Conservation (phyloP, 306 rosid genomes). For the Castanospermum australe region DNA sequence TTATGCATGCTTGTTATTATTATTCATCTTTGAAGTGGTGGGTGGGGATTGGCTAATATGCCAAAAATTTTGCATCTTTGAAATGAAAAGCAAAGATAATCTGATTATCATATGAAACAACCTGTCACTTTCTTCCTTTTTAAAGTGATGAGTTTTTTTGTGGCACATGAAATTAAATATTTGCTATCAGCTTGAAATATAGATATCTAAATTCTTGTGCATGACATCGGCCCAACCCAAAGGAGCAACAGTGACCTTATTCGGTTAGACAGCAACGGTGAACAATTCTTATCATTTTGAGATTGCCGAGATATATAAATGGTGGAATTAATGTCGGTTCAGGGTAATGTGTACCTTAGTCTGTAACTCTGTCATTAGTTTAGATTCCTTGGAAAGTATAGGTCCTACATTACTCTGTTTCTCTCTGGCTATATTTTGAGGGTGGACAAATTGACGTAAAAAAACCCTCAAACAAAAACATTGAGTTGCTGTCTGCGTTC, state of each 20-base stretch:
- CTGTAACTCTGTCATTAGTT: background rate
- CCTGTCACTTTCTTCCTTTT: background rate
- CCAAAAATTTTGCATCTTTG: background rate
- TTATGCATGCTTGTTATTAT: slow-evolving; percentile 13
- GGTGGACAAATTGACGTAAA: background rate
- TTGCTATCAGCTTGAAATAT: background rate
- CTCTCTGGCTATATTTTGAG: background rate
- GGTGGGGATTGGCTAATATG: slow-evolving; percentile 5
- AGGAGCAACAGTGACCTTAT: background rate
- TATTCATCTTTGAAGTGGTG: background rate
- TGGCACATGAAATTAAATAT: background rate
- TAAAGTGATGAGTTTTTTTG: background rate
- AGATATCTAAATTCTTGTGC: background rate
- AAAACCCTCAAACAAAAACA: background rate
- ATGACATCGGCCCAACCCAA: background rate
- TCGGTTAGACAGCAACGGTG: background rate
- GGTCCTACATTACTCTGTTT: background rate
- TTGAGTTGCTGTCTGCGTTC: background rate
- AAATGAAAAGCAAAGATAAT: background rate
- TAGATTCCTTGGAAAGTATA: background rate
- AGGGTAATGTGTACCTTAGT: background rate
- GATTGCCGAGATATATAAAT: background rate
- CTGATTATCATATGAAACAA: background rate
- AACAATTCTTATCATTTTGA: background rate
- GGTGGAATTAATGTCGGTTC: background rate